Evolutionary conservation across 2,329 filamentous ascomycete species (phyloP).

Genomic region (Alternaria infectoria): DNA sequence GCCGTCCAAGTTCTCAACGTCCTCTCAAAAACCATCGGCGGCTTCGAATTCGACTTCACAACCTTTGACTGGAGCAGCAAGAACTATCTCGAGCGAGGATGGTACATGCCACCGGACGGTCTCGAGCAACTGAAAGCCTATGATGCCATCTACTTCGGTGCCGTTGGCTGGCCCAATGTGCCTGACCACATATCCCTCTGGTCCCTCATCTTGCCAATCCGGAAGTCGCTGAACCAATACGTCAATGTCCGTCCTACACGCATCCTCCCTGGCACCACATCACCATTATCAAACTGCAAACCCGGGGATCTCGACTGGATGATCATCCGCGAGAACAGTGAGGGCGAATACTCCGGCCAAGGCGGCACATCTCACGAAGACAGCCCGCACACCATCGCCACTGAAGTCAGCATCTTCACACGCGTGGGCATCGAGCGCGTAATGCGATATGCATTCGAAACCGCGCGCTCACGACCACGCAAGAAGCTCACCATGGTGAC

Average conservation of each 20-base stretch:
- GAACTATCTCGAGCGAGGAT: slow-evolving; percentile 58
- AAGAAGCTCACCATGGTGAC: slow-evolving; percentile 59
- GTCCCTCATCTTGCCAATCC: slow-evolving; percentile 70
- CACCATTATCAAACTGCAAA: slow-evolving; percentile 47
- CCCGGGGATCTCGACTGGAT: slow-evolving; percentile 55
- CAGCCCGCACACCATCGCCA: slow-evolving; percentile 50
- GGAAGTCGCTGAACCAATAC: slow-evolving; percentile 71
- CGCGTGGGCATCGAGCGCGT: slow-evolving; percentile 55
- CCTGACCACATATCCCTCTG: slow-evolving; percentile 73
- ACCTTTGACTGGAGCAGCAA: slow-evolving; percentile 59
- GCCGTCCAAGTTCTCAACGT: slow-evolving; percentile 45
- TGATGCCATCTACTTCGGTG: slow-evolving; percentile 65
- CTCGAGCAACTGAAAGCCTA: slow-evolving; percentile 59
- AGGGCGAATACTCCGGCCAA: slow-evolving; percentile 58
- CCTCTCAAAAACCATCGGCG: slow-evolving; percentile 52
- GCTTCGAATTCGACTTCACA: slow-evolving; percentile 59
- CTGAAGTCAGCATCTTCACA: slow-evolving; percentile 57
- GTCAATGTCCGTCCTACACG: slow-evolving; percentile 67
- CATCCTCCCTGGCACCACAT: slow-evolving; percentile 51
- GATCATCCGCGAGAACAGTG: slow-evolving; percentile 56
- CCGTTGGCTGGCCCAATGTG: slow-evolving; percentile 66
- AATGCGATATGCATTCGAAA: slow-evolving; percentile 57
- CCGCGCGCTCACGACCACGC: slow-evolving; percentile 50
- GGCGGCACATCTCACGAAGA: slow-evolving; percentile 53
- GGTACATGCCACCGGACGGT: slow-evolving; percentile 60